Conservation (phyloP, 2,329 filamentous ascomycete genomes). For the Sporothrix dimorphospora region DNA sequence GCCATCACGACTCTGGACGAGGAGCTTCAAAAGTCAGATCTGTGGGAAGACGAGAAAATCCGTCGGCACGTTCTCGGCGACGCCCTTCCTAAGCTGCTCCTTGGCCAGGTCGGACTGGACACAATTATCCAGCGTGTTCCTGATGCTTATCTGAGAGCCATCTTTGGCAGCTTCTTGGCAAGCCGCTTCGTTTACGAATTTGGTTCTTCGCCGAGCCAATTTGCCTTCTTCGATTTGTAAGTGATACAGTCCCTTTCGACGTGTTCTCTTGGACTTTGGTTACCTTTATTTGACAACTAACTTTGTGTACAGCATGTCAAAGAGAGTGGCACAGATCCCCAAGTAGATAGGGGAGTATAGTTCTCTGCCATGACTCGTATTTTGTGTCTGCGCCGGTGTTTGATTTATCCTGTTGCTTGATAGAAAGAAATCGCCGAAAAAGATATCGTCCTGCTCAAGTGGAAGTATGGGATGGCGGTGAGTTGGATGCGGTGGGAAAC, state of each 20-base stretch:
- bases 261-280: not conserved
- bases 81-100: conserved; percentile 79
- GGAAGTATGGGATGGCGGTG: too few relatives aligned
- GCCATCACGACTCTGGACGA: conserved; percentile 97
- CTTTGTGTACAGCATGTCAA: conserved; percentile 61
- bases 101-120: conserved; percentile 89
- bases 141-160: conserved; percentile 87
- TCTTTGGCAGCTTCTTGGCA: conserved; percentile 94
- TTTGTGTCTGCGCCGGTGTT: not conserved
- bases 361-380: not conserved
- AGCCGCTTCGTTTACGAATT: conserved; percentile 96
- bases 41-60: conserved; percentile 84
- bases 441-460: too few relatives aligned
- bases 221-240: conserved; percentile 98
- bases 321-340: conserved; percentile 50
- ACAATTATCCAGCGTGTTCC: conserved; percentile 86
- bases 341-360: not conserved
- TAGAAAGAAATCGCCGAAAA: too few relatives aligned
- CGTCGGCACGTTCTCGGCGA: conserved; percentile 78
- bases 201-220: conserved; percentile 89
- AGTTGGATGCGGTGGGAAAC: too few relatives aligned
- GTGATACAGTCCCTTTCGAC: conserved; percentile 43
- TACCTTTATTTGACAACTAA: conserved; percentile 9
- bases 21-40: conserved; percentile 87
- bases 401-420: not conserved